Conservation (phyloP, 2,329 filamentous ascomycete genomes). For the Arthrobotrys megalospora region DNA sequence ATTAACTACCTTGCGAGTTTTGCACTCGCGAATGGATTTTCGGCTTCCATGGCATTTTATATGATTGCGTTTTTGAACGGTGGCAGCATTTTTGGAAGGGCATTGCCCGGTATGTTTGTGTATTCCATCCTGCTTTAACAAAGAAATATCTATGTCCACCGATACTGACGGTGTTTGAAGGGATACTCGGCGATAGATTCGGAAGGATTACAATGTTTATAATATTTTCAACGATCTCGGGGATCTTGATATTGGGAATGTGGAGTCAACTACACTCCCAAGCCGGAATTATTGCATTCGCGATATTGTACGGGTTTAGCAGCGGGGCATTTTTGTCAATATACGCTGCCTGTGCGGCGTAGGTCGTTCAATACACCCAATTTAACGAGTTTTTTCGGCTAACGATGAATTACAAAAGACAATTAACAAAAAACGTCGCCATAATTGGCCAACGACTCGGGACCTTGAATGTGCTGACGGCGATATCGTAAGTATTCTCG, state of each 20-base stretch:
- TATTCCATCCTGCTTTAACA: too few species aligned
- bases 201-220: slow-evolving; percentile 57
- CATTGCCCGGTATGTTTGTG: slow-evolving; percentile 41
- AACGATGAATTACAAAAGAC: not conserved
- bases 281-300: slow-evolving; percentile 51
- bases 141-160: not conserved
- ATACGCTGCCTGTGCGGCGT: slow-evolving; percentile 55
- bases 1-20: slow-evolving; percentile 60
- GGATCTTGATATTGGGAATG: slow-evolving; percentile 52
- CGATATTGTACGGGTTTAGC: slow-evolving; percentile 56
- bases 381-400: not conserved
- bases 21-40: slow-evolving; percentile 56
- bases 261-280: slow-evolving; percentile 57
- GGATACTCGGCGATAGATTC: slow-evolving; percentile 52
- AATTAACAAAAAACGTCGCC: slow-evolving; percentile 57
- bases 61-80: slow-evolving; percentile 60
- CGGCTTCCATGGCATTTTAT: slow-evolving; percentile 55
- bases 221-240: slow-evolving; percentile 51
- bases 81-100: slow-evolving; percentile 56
- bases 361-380: not conserved
- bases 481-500: slow-evolving; percentile 41
- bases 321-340: slow-evolving; percentile 57
- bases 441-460: slow-evolving; percentile 58
- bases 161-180: not conserved
- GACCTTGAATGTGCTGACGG: slow-evolving; percentile 53